Percentiles rank a stretch among this genome's conserved stretches.
Evolutionary conservation across 192 early-diverging fungal species (phyloP).

Genomic region (Gamsiella multidivaricata): DNA sequence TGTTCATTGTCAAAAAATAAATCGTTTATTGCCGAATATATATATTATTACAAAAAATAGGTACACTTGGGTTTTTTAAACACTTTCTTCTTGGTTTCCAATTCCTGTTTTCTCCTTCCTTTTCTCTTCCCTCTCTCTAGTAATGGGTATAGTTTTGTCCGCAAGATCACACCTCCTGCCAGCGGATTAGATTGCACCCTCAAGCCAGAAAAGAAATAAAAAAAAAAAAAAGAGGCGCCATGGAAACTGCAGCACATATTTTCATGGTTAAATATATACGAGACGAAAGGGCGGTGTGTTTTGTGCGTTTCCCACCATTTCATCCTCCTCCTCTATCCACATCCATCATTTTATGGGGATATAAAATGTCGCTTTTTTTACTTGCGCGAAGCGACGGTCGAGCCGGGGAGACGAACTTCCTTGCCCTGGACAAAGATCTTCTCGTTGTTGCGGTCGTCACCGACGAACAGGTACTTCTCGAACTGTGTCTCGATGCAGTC

Average conservation of each 20-base stretch:
- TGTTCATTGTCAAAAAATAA: background rate
- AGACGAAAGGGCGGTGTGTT: slow-evolving; percentile 45
- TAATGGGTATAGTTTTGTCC: slow-evolving; percentile 7
- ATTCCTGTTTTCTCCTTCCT: background rate
- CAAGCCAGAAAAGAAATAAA: background rate
- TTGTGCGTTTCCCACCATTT: slow-evolving; percentile 54
- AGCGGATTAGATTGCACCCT: too few species aligned
- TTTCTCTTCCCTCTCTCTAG: slow-evolving; percentile 9
- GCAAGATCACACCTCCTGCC: too few species aligned
- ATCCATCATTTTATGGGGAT: background rate
- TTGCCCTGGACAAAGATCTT: slow-evolving; percentile 86
- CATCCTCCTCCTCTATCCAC: background rate
- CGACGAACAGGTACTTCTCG: slow-evolving; percentile 93
- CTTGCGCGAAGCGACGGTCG: slow-evolving; percentile 32
- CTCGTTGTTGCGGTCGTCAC: slow-evolving; percentile 87
- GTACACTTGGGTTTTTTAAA: slow-evolving; percentile 42
- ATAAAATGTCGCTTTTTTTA: slow-evolving; percentile 13
- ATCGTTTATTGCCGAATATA: too few species aligned
- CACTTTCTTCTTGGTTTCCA: slow-evolving; percentile 41
- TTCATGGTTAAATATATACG: slow-evolving; percentile 44
- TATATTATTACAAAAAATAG: slow-evolving; percentile 38
- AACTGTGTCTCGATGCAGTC: slow-evolving; percentile 65
- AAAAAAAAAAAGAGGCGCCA: background rate
- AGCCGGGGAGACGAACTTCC: slow-evolving; percentile 51
- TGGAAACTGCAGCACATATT: slow-evolving; percentile 52